Base-by-base conservation (phyloP, 2,329 filamentous ascomycete species). In the Pseudogymnoascus sp. region DNA sequence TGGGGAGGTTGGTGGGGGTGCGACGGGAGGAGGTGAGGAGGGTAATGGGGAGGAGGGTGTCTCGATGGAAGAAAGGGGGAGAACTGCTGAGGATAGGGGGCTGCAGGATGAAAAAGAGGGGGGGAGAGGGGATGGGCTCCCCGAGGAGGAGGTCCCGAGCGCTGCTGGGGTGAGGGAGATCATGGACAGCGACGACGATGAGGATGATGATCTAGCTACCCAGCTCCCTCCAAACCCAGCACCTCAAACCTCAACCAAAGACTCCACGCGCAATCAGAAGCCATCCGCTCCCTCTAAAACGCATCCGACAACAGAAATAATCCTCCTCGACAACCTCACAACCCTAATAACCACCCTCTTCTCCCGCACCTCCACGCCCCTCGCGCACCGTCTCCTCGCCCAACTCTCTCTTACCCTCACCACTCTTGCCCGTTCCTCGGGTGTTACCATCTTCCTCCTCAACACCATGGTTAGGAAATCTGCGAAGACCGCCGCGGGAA, bases 291-390 rank as follows among this genome's bases (percentile, higher is more conserved):
- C 25, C 18, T n/a, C n/a, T n/a, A n/a, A n/a, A n/a, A 38, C 36
- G 25, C n/a, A 50, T 7, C 36, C 40, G 1, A 23, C 61, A 21
- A 28, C 28, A 5, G 78, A 80, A 62, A 72, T 86, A 40, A 77
- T 87, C 53, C 74, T 86, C 62, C 73, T 86, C 62, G 84, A 83
- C 6, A 81, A 84, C 72, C 79, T 84, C 69, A 80, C 81, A 1
- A 68, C 75, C 14, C 75, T 86, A 3, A 76, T 86, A 18, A 78
- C 77, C 25, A 72, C 78, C 4, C 76, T 86, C 59, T 86, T 86
- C 72, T 74, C 80, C 1, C 76, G 78, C 63, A 77, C 78, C 64
- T 70, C 72, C 53, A 69, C 67, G 37, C 11, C 11, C 10, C 7
- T n/a, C 67, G 84, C 83, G 1, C 83, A 85, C 72, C 69, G 71